phyloP scores from a whole-genome alignment of 345 rosid genomes.

The Luvunga scandens region DNA sequence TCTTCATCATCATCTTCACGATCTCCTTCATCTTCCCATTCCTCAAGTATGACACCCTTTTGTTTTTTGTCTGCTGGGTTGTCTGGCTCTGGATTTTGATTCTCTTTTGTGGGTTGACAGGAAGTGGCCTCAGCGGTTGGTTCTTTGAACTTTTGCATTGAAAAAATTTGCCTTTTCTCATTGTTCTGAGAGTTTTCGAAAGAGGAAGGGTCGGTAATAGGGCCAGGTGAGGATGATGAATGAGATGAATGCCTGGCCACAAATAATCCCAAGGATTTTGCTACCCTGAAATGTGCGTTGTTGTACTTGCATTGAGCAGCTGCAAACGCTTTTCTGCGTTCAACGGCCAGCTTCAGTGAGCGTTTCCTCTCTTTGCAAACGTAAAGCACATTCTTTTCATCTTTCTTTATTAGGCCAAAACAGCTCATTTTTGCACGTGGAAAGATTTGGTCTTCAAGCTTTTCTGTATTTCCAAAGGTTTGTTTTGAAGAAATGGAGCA shows the following conservation, averaged over 20 bases:
- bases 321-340: constrained; percentile 37
- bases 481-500: not conserved
- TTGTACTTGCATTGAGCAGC: constrained; percentile 41
- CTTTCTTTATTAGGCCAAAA: constrained; percentile 32
- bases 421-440: constrained; percentile 22
- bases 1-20: constrained; percentile 4
- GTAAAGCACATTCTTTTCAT: constrained; percentile 30
- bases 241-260: constrained; percentile 37
- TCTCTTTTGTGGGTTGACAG: not conserved
- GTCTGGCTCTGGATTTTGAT: not conserved
- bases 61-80: not conserved
- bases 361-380: constrained; percentile 40
- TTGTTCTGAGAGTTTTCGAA: not conserved
- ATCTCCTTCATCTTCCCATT: constrained; percentile 4
- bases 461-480: not conserved
- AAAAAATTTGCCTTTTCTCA: constrained; percentile 17
- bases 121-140: constrained; percentile 13
- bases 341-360: constrained; percentile 33
- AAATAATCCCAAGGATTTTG: constrained; percentile 39
- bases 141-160: constrained; percentile 22
- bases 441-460: not conserved
- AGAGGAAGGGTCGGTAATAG: not conserved
- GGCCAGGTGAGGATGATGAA: not conserved
- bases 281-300: constrained; percentile 37
- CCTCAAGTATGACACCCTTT: not conserved